A percentile compares a stretch with the other conserved stretches of the same genome.
phyloP scores from a whole-genome alignment of 768 basidiomycete species.

The Calocybe gangraenosa region DNA sequence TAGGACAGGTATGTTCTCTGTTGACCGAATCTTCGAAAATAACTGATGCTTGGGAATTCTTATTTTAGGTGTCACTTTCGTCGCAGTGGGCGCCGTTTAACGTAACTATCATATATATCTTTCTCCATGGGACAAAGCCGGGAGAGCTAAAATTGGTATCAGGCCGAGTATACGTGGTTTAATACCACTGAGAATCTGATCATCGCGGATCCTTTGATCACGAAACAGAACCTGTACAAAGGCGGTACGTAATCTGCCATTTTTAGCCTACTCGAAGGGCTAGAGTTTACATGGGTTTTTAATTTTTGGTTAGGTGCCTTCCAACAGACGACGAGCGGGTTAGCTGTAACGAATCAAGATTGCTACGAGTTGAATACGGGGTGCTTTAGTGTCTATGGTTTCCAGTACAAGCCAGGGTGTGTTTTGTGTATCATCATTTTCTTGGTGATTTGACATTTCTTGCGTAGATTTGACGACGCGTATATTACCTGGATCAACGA shows the following conservation, averaged over 20 bases:
- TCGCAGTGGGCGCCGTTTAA: constrained; percentile 63
- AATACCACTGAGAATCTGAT: constrained; percentile 45
- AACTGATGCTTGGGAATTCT: no score
- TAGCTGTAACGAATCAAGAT: constrained; percentile 54
- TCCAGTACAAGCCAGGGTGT: constrained; percentile 49
- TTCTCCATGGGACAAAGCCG: constrained; percentile 23
- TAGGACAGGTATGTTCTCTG: constrained; percentile 19
- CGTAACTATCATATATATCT: constrained; percentile 41
- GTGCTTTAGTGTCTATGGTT: constrained; percentile 35
- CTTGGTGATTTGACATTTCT: background rate
- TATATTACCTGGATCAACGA: constrained; percentile 67
- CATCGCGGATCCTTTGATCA: constrained; percentile 44
- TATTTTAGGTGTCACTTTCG: constrained; percentile 43
- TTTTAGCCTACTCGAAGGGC: constrained; percentile 50
- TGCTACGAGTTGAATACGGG: constrained; percentile 51
- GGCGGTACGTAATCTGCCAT: constrained; percentile 44
- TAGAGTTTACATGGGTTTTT: background rate
- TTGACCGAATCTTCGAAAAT: no score
- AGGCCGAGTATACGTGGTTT: constrained; percentile 55
- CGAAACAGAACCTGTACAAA: constrained; percentile 49
- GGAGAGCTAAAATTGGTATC: constrained; percentile 11
- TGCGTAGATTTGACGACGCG: constrained; percentile 32
- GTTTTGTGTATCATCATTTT: constrained; percentile 19
- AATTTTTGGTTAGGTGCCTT: constrained; percentile 36
- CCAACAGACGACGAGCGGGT: constrained; percentile 72